Percentiles rank a stretch among this genome's conserved stretches.
phyloP scores from a whole-genome alignment of 2,329 filamentous ascomycete species.

The Huntiella bhutanensis region DNA sequence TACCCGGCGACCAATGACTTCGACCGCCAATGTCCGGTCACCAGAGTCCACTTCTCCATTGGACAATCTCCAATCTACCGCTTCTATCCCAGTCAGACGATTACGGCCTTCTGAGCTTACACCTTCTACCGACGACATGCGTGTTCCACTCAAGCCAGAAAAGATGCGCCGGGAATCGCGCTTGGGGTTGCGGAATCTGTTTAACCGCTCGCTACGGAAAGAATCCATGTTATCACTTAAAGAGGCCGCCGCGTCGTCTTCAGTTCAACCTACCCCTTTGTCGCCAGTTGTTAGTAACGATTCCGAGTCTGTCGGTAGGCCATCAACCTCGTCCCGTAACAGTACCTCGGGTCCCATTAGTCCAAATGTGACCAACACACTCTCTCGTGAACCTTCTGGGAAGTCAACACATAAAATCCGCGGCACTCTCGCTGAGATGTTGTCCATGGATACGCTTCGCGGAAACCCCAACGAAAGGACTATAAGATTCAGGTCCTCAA shows the following conservation, averaged over 20 bases:
- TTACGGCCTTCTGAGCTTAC: slow-evolving; percentile 10
- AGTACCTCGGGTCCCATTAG: too few relatives aligned
- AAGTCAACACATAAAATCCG: too few relatives aligned
- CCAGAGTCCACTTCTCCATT: background rate
- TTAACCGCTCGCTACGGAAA: slow-evolving; percentile 21
- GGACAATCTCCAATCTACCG: slow-evolving; percentile 3
- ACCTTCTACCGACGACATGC: slow-evolving; percentile 16
- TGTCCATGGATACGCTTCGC: too few relatives aligned
- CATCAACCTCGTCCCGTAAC: too few relatives aligned
- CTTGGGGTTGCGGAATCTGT: slow-evolving; percentile 31
- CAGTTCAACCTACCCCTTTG: background rate
- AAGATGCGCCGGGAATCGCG: slow-evolving; percentile 32
- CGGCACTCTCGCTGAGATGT: too few relatives aligned
- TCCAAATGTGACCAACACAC: too few relatives aligned
- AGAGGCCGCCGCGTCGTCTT: background rate
- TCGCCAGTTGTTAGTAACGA: background rate
- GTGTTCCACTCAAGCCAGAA: slow-evolving; percentile 24
- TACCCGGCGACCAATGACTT: background rate
- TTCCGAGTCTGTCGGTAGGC: background rate
- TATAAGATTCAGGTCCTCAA: too few relatives aligned
- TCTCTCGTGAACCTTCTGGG: too few relatives aligned
- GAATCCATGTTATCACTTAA: background rate
- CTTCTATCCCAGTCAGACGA: slow-evolving; percentile 6
- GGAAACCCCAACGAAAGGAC: too few relatives aligned
- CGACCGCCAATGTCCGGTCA: background rate